Conservation (phyloP, 345 rosid species). For the Brassica nigra region DNA sequence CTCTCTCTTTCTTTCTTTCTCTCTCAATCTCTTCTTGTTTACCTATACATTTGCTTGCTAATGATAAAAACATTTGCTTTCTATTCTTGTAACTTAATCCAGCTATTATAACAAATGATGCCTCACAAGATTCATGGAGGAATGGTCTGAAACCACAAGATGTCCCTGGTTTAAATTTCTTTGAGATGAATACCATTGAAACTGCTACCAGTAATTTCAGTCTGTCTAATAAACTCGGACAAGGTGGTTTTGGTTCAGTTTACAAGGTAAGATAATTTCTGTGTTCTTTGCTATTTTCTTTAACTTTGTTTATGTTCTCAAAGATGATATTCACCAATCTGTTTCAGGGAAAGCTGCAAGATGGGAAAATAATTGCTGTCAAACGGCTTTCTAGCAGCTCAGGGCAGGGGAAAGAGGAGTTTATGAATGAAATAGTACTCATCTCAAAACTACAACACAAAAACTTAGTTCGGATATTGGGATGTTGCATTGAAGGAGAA, state of each 20-base stretch:
- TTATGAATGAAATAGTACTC: conserved; percentile 43
- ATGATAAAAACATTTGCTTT: no score
- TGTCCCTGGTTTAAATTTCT: background rate
- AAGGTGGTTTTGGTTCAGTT: conserved; percentile 43
- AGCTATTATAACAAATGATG: conserved; percentile 10
- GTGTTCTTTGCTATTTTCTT: background rate
- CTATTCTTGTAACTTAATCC: background rate
- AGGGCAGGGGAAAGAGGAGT: conserved; percentile 48
- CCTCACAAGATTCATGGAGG: background rate
- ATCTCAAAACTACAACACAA: conserved; percentile 63
- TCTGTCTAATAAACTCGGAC: conserved; percentile 27
- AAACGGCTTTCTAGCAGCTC: conserved; percentile 54
- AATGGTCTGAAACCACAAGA: background rate
- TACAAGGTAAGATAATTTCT: conserved; percentile 21
- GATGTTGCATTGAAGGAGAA: conserved; percentile 52
- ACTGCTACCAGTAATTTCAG: conserved; percentile 34
- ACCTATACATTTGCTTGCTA: background rate
- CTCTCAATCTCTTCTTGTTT: background rate
- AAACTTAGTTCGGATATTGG: conserved; percentile 55
- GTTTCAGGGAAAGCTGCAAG: conserved; percentile 41
- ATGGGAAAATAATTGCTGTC: conserved; percentile 48
- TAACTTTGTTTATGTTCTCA: background rate
- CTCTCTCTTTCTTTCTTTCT: background rate
- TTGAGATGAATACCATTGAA: conserved; percentile 17
- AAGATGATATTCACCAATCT: background rate